Evolutionary conservation across 345 rosid genomes (phyloP), one percentile per base, ranked within the genome.

Genomic region (Streptanthus diversifolius): DNA sequence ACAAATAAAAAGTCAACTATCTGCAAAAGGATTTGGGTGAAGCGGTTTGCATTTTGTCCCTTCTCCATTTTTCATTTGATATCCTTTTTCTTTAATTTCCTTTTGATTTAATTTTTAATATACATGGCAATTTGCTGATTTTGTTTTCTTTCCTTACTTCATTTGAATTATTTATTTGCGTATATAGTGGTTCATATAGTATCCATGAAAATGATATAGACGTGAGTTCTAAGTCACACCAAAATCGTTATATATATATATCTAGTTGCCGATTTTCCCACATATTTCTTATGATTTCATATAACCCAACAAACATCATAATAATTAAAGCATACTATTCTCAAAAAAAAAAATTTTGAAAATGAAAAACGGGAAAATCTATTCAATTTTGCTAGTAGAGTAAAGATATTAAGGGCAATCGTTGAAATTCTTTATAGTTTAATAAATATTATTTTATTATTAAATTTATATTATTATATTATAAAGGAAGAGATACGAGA

Each of bases 1-100:
- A 69, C 79, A 76, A 61, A 76, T 40, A 27, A 8, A 76, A 76
- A 77, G 80, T 77, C 80, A 77, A 77, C 80, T n/a, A 68, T 70
- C 80, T 70, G 62, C 75, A 22, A 70, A 68, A 48, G 40, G 41
- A 64, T 54, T 70, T 77, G 48, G 47, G 44, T 15, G 47, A 70
- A 54, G 61, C 80, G 29, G 80, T 70, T 76, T 70, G 29, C 18
- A 44, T 63, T 76, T 76, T 70, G 80, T 70, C 61, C 14, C 55
- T 64, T 69, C 37, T 55, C 21, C 3, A 35, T 24, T 14, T 18
- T 27, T 18, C 17, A 7, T 19, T 22, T 7, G 17, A 0, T 43
- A 2, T 7, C 7, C 8, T 51, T 22, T 51, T 51, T 11, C 2
- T 45, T 5, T 22, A 21, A 4, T 22, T 49, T 49, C 7, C 8